Evolutionary conservation across 2,329 filamentous ascomycete species (phyloP).

Genomic region (Lecanosticta acicola): DNA sequence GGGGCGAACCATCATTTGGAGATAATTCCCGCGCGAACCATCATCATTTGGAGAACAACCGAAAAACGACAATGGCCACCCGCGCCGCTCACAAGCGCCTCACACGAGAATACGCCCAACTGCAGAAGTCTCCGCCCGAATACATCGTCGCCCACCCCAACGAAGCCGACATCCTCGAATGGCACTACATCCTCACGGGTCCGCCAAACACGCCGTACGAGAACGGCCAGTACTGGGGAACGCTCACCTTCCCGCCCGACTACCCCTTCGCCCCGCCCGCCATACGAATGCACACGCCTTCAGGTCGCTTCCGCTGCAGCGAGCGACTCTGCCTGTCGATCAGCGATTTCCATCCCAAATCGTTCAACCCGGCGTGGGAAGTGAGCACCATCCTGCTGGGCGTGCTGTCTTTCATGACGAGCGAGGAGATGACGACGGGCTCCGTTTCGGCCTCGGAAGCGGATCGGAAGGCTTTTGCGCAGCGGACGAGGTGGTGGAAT

Average conservation of each 20-base stretch:
- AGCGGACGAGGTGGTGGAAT: constrained; percentile 90
- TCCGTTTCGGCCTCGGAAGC: constrained; percentile 70
- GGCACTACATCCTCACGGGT: constrained; percentile 69
- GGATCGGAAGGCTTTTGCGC: constrained; percentile 73
- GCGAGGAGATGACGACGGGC: constrained; percentile 96
- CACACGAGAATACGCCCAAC: constrained; percentile 33
- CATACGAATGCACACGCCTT: constrained; percentile 98
- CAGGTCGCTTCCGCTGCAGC: constrained; percentile 88
- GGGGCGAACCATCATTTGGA: no score
- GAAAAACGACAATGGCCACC: constrained; percentile 31
- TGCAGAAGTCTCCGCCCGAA: constrained; percentile 32
- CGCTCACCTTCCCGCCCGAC: constrained; percentile 87
- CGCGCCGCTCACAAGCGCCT: constrained; percentile 37
- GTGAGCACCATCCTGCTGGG: constrained; percentile 95
- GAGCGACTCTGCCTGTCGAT: constrained; percentile 92
- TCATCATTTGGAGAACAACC: background rate
- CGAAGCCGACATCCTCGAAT: constrained; percentile 34
- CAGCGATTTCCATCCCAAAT: constrained; percentile 94
- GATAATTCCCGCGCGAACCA: no score
- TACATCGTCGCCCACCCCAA: constrained; percentile 32
- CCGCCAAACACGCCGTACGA: constrained; percentile 92
- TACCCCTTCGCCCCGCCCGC: constrained; percentile 96
- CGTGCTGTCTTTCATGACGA: constrained; percentile 94
- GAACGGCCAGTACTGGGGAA: constrained; percentile 96
- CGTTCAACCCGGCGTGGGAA: constrained; percentile 97